These are phyloP conservation scores for Dalechampia spathulata DNA, from an alignment of 441 rosid species.

Conservation along the genomic window DNA sequence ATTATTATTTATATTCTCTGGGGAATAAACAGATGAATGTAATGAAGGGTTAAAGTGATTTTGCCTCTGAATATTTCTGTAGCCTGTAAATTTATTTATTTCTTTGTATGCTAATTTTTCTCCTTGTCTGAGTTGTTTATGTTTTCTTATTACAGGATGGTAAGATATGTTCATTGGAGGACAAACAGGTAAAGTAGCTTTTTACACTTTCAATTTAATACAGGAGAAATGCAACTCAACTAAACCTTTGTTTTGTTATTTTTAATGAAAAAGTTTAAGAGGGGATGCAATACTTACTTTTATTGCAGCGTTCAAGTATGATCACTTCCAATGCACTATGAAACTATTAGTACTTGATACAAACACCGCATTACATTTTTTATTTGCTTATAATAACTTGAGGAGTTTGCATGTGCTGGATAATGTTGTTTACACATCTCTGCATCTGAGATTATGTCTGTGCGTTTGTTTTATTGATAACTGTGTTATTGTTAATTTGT, in stretches of 20 bases:
- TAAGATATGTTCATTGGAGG: conserved; percentile 65
- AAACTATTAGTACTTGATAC: not conserved
- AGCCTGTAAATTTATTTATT: not conserved
- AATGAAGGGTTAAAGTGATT: too few species aligned
- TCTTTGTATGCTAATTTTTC: not conserved
- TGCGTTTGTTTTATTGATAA: not conserved
- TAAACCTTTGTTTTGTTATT: not conserved
- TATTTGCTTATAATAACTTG: too few species aligned
- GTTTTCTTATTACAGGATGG: conserved; percentile 59
- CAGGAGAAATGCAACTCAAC: not conserved
- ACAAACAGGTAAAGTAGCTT: conserved; percentile 71
- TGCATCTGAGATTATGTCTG: not conserved
- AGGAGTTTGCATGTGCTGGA: not conserved
- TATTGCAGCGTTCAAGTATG: not conserved
- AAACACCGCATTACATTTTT: not conserved
- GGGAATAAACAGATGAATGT: not conserved
- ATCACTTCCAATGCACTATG: not conserved
- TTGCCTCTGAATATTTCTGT: too few species aligned
- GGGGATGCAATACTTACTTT: too few species aligned
- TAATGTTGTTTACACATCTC: not conserved
- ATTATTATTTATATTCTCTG: not conserved
- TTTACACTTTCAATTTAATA: too few species aligned
- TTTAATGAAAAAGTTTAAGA: too few species aligned
- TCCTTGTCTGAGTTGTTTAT: conserved; percentile 4
- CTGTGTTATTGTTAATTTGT: not conserved